Evolutionary conservation across 768 basidiomycete species (phyloP).

Genomic region (Lactifluus hygrophoroides): DNA sequence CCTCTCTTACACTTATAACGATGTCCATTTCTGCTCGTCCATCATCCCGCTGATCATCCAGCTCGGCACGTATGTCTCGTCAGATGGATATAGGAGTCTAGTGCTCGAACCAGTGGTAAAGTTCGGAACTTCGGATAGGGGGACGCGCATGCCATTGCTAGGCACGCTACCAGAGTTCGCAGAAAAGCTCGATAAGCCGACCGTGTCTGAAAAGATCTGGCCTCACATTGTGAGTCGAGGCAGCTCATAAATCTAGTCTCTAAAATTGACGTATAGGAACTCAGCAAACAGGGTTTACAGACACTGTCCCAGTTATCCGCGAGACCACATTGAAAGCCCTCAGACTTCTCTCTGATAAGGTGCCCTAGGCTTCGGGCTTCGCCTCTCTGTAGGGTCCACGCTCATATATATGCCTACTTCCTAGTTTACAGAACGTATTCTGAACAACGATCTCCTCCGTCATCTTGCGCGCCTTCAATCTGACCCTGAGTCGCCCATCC

Average conservation of each 20-base stretch:
- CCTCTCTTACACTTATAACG: slow-evolving; percentile 69
- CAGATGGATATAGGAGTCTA: slow-evolving; percentile 57
- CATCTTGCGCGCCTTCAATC: slow-evolving; percentile 88
- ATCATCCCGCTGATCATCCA: slow-evolving; percentile 82
- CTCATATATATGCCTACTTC: neutral
- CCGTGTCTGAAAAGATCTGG: slow-evolving; percentile 83
- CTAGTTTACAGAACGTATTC: slow-evolving; percentile 80
- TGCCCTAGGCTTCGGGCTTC: slow-evolving; percentile 24
- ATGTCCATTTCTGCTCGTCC: slow-evolving; percentile 52
- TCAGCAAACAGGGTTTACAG: slow-evolving; percentile 92
- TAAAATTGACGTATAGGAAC: neutral
- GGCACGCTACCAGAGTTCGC: slow-evolving; percentile 78
- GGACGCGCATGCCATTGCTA: slow-evolving; percentile 87
- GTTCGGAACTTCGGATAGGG: slow-evolving; percentile 85
- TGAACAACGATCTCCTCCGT: slow-evolving; percentile 94
- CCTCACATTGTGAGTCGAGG: slow-evolving; percentile 67
- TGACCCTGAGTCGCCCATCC: slow-evolving; percentile 88
- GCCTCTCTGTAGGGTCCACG: neutral
- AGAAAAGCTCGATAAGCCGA: slow-evolving; percentile 80
- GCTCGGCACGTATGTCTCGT: slow-evolving; percentile 62
- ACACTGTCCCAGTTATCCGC: slow-evolving; percentile 88
- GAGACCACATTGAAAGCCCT: slow-evolving; percentile 92
- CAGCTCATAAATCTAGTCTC: neutral
- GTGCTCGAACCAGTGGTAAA: slow-evolving; percentile 76
- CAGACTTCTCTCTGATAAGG: slow-evolving; percentile 77